Evolutionary conservation across 2,329 filamentous ascomycete genomes (phyloP), one percentile per base, ranked within the genome.

Genomic region (Mycogone perniciosa): DNA sequence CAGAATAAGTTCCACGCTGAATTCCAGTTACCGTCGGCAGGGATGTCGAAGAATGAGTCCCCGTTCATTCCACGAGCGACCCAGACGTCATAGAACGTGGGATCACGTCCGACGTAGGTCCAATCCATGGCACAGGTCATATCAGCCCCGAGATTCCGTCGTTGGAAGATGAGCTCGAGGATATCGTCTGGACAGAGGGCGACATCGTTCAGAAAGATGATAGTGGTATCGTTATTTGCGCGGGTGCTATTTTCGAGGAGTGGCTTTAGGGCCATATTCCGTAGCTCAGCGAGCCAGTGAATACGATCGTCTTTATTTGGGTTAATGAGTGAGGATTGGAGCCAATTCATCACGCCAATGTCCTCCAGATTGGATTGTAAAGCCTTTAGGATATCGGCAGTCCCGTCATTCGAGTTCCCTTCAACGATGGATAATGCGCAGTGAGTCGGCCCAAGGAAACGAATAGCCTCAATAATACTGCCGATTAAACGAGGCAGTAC

Each of bases 71-170:
- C 69, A 7, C 80, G 73, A 0, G 75, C 72, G 27, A 81, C 66
- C 79, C 77, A 82, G 2, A 79, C 68, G 53, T 82, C 78, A 58
- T 81, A 80, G 58, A 82, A 83, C 0, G 71, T 75, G 0, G 74
- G 73, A 4, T 75, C 63, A 0, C 48, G 48, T 0, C 68, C 71
- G 4, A 66, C 64, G 44, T 73, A 74, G 0, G 68, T 73, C 78
- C 80, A 84, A 61, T 84, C 80, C 71, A 84, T 76, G 6, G 68
- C 77, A 56, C 79, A 84, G 0, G 73, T 75, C 74, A 81, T 80
- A 57, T 78, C 73, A 6, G 79, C 79, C 3, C 60, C 63, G 34
- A 77, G 75, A 3, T 55, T 56, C 4, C 51, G 56, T 31, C 68
- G 72, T 60, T 82, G 78, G 54, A 76, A 69, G 1, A 74, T 57